Evolutionary conservation across 768 basidiomycete species (phyloP), one percentile per base, ranked within the genome.

Genomic region (Plicaturopsis crispa): DNA sequence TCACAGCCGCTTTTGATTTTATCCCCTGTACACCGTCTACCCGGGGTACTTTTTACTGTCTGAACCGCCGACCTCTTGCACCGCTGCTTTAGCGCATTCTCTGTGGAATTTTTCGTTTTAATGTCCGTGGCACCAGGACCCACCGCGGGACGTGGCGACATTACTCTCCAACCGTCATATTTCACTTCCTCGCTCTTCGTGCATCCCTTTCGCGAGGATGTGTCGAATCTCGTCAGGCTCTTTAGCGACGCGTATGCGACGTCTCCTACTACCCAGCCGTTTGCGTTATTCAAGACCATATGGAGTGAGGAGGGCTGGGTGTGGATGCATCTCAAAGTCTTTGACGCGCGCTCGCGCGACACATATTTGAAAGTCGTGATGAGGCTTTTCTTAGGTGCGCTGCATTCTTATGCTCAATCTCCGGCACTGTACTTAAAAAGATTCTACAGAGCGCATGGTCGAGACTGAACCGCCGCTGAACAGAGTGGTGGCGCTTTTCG

Each of bases 131-230:
- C 63, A 6, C 73, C 80, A 20, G 67, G 76, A 13, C 75, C 80
- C 14, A 75, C 80, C 16, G 64, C 69, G 11, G 49, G 59, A 35
- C 73, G 80, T 11, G 82, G 85, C 8, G 73, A 78, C 17, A 55
- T 80, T 44, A 60, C 72, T 26, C 59, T 89, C 7, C 86, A 88
- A 49, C 84, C 84, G 1, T 63, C 68, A 14, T 89, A 83, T 56
- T 90, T 86, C 53, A 82, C 84, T 0, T 88, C 85, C 3, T 84
- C 83, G 0, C 51, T 81, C 17, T 90, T 80, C 55, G 75, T 86
- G 6, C 59, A 72, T 14, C 62, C 75, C 11, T 64, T 84, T 16
- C 72, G 81, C 2, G 69, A 75, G 20, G 87, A 91, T 55, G 66
- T 89, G 20, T 56, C 65, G 3, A 51, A 48, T 3, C 69, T 91